Base-by-base conservation (phyloP, 495 filamentous ascomycete genomes). In the Tetracladium setigerum region DNA sequence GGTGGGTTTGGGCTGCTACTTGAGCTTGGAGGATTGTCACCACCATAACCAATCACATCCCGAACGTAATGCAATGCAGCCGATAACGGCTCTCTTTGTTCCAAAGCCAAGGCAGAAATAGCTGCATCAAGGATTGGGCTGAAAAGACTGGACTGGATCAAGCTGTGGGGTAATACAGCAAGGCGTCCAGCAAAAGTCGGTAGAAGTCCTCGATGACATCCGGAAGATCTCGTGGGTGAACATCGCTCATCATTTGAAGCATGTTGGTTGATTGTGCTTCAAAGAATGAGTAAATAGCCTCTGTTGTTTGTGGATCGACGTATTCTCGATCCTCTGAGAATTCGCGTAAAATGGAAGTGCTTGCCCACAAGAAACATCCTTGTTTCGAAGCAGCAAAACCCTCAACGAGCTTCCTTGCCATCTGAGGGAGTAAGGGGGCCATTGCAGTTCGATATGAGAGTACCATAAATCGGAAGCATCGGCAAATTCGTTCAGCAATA, bases 191-290 rank as follows among this genome's bases (percentile, higher is more conserved):
- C 4, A 87, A 78, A 12, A 99, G 77, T 22, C 92, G 88, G 74
- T 92, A 99, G 69, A 95, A 99, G 61, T 99, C 92, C 67, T 99
- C 92, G 57, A 96, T 97, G 44, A 99, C 89, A 67, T 99, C 92
- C 9, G 94, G 90, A 10, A 97, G 73, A 53, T 96, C 89, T 57
- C 83, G 78, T 10, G 94, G 87, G 13, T 83, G 77, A 12, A 95
- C 62, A 55, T 91, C 86, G 66, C 88, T 95, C 67, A 99, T 74
- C 52, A 86, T 83, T 17, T 86, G 81, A 42, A 99, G 74, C 67
- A 97, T 95, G 27, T 79, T 86, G 16, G 83, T 78, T 6, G 87
- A 82, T 64, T 99, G 92, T 50, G 87, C 85, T 62, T 96, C 88
- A 60, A 95, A 92, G 70, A 99, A 99, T 34, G 80, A 74, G 69